Evolutionary conservation across 306 rosid species (phyloP).

Genomic region (Corylus avellana): DNA sequence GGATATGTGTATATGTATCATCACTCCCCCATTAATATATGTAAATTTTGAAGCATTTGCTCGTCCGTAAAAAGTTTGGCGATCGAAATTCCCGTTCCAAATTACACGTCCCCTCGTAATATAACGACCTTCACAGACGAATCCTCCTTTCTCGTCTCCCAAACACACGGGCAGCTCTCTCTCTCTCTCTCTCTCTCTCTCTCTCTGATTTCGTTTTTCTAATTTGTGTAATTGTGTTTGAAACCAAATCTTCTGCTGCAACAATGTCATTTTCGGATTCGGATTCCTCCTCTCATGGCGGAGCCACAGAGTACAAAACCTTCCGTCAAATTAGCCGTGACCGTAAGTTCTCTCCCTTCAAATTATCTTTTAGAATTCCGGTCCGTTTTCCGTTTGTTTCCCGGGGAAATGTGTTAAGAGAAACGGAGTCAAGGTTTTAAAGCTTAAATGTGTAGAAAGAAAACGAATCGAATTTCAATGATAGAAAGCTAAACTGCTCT

Average conservation of each 20-base stretch:
- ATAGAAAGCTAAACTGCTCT: neutral
- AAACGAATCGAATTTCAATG: neutral
- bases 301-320: constrained; percentile 58
- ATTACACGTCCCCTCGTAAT: constrained; percentile 33
- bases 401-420: constrained; percentile 14
- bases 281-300: constrained; percentile 53
- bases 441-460: neutral
- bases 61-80: constrained; percentile 43
- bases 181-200: constrained; percentile 24
- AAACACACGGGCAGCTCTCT: constrained; percentile 27
- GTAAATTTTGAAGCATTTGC: neutral
- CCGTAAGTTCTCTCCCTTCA: constrained; percentile 45
- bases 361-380: neutral
- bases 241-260: constrained; percentile 27
- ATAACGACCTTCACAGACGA: constrained; percentile 42
- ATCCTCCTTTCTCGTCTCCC: constrained; percentile 31
- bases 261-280: constrained; percentile 87
- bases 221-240: constrained; percentile 13
- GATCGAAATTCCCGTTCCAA: constrained; percentile 34
- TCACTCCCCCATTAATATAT: too few relatives aligned
- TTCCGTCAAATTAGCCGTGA: constrained; percentile 81
- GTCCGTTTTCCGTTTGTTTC: constrained; percentile 22
- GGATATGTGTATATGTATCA: too few relatives aligned
- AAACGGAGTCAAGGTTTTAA: neutral
- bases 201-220: neutral